Evolutionary conservation across 2,329 filamentous ascomycete genomes (phyloP), one percentile per base, ranked within the genome.

Genomic region (Ceratocystis alfenasii): DNA sequence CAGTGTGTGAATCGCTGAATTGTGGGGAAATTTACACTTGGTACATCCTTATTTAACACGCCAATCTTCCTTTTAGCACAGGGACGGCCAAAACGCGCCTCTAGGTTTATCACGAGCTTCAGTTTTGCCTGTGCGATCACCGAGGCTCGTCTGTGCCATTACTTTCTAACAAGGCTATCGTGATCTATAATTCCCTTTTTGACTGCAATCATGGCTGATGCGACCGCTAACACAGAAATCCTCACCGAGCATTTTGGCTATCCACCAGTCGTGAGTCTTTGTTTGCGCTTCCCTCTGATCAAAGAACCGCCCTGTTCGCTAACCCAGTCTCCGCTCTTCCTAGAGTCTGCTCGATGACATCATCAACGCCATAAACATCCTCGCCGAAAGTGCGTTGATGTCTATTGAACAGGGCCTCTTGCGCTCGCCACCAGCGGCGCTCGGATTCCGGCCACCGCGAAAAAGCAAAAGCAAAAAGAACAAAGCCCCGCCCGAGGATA

Each of bases 241-340:
- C 81, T 97, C 68, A 96, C 94, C 1, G 94, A 97, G 80, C 94
- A 99, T 74, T 89, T 99, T 72, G 89, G 90, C 70, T 96, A 96
- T 72, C 93, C 94, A 1, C 94, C 93, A 33, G 84, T 96, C 70
- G 92, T 95, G 77, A 73, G 88, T 79, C 30, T 59, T 57, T 65
- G 63, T 59, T 41, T 67, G 33, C 64, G 33, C 20, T 17, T 12
- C 10, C 20, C 60, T 28, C 33, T 15, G 45, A 46, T 15, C 22
- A 10, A 17, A 46, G 20, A 20, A 55, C 48, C 28, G 20, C 28
- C 50, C 33, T 22, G n/a, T 53, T 62, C 5, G 33, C 55, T 57
- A 65, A 67, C 53, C 41, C 66, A 66, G 63, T 57, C 55, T 36
- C 66, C 57, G 45, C 48, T 12, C 20, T 36, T 33, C 55, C 30